Base-by-base conservation (phyloP, 768 basidiomycete species). In the Neoboletus brunneissimus region DNA sequence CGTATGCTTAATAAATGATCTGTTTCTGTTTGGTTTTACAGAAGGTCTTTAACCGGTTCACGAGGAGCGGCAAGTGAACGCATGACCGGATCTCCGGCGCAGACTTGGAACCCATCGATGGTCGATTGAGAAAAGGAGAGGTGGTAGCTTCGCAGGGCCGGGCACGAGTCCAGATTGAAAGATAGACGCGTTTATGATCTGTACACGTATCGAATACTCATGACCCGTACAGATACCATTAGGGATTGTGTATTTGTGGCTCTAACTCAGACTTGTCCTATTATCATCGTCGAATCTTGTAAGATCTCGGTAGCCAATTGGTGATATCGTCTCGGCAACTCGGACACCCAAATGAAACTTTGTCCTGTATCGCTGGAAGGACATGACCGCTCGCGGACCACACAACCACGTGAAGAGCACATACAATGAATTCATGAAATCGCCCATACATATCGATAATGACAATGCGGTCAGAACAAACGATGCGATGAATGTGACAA, bases 1-100 rank as follows among this genome's bases (percentile, higher is more conserved):
- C 44, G 44, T 41, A 32, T 61, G 60, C 51, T 62, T 66, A 70
- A 71, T 67, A 62, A 59, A 71, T n/a, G 37, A 34, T 48, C 16
- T 29, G 4, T 37, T 32, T 51, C 37, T 20, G 41, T 42, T 56
- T 53, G 48, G 25, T 60, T 56, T 64, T 53, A 63, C 58, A 70
- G 68, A 70, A 59, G 55, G 67, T 67, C 54, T 69, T 70, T 22
- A 50, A 51, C n/a, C 69, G 67, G 41, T 49, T 70, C 48, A 47
- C 61, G n/a, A 59, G 58, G 31, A 7, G 56, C 53, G 65, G 60
- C 57, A 70, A 71, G 57, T 70, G 18, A 70, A 44, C 45, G 16
- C 35, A 37, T 20, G 41, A 10, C 16, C 40, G 34, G 51, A 40
- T 23, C 52, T 34, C 18, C 15, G 18, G 27, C 44, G 35, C 34